Evolutionary conservation across 2,329 filamentous ascomycete species (phyloP).

Genomic region (Apiospora hydei): DNA sequence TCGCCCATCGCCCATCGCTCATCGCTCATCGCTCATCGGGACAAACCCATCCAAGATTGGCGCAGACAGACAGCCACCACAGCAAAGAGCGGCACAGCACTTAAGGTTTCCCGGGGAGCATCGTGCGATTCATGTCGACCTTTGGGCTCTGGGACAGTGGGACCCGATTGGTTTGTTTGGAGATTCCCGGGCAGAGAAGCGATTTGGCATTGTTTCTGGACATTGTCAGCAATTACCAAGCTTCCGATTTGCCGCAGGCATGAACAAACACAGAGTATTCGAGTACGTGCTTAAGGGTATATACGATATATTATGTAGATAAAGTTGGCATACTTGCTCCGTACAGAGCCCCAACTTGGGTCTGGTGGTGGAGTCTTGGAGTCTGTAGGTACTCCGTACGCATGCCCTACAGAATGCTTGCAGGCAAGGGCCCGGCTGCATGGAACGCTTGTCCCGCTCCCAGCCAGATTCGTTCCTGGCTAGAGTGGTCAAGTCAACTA

Average conservation of each 20-base stretch:
- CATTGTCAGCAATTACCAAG: too few species aligned
- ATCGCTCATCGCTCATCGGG: background rate
- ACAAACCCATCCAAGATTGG: background rate
- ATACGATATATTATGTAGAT: too few species aligned
- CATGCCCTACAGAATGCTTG: background rate
- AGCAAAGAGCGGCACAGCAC: background rate
- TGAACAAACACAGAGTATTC: too few species aligned
- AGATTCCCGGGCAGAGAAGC: background rate
- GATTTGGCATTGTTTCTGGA: too few species aligned
- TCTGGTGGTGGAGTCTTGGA: background rate
- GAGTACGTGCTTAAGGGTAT: too few species aligned
- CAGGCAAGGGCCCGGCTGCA: background rate
- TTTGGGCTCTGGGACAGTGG: too few species aligned
- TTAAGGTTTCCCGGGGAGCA: background rate
- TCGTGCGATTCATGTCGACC: background rate
- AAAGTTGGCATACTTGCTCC: too few species aligned
- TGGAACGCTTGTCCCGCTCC: constrained; percentile 11
- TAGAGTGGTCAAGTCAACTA: background rate
- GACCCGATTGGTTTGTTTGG: background rate
- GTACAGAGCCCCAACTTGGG: background rate
- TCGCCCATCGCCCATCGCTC: background rate
- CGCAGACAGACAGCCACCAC: background rate
- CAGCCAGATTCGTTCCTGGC: constrained; percentile 12
- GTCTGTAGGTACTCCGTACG: background rate
- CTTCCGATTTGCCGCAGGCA: too few species aligned